Percentiles rank a stretch among this genome's conserved stretches.
These are phyloP conservation scores for Phragmites australis DNA, from an alignment of 176 grass and related monocot species.

Conservation along the genomic window DNA sequence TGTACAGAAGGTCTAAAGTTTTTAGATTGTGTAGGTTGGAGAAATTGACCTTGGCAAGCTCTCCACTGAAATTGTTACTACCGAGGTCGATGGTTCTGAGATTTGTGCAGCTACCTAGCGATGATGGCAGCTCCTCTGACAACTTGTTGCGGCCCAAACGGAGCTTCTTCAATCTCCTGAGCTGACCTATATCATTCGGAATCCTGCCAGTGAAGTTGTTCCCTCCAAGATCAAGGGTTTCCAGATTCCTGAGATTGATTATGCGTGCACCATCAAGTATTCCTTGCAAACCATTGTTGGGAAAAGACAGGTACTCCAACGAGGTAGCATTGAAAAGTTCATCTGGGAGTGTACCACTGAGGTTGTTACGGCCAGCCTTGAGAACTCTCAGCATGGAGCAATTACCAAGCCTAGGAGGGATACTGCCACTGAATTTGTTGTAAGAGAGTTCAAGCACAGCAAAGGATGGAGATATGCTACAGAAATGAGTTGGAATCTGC, in stretches of 20 bases:
- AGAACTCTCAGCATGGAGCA: conserved; percentile 17
- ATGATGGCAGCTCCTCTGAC: conserved; percentile 24
- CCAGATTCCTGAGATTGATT: conserved; percentile 11
- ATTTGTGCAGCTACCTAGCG: conserved; percentile 33
- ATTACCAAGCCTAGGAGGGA: neutral
- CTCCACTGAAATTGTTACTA: conserved; percentile 14
- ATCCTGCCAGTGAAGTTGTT: conserved; percentile 4
- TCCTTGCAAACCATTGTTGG: neutral
- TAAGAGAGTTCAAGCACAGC: conserved; percentile 14
- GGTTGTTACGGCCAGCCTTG: conserved; percentile 18
- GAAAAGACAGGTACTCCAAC: conserved; percentile 21
- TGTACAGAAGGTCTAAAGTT: neutral
- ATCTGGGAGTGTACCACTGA: conserved; percentile 9
- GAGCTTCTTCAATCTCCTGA: conserved; percentile 26
- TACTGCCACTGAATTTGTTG: conserved; percentile 31
- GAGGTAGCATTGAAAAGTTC: conserved; percentile 30
- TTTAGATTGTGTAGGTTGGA: conserved; percentile 4
- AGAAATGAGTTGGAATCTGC: conserved; percentile 11
- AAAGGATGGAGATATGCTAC: neutral
- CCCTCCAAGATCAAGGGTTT: conserved; percentile 27
- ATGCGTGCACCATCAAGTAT: neutral
- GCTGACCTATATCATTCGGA: conserved; percentile 26
- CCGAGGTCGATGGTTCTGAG: conserved; percentile 11
- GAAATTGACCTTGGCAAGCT: conserved; percentile 37
- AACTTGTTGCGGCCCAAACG: conserved; percentile 28